Conservation (phyloP, 2,329 filamentous ascomycete genomes). For the Endoconidiophora laricicola region DNA sequence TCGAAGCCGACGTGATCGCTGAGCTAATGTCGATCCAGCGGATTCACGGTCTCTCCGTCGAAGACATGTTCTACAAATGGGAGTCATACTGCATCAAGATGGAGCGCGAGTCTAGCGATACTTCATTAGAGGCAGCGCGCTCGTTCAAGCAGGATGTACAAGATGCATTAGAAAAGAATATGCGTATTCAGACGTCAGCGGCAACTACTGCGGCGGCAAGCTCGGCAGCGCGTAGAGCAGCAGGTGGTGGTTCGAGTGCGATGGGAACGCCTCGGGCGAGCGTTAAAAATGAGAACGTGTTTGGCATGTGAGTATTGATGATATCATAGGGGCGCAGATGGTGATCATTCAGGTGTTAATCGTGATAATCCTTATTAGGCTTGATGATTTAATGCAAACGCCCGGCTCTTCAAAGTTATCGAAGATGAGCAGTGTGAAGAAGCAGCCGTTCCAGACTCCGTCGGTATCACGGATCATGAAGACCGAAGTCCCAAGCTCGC, state of each 20-base stretch:
- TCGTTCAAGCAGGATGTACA: constrained; percentile 77
- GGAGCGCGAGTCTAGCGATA: constrained; percentile 57
- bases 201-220: not conserved
- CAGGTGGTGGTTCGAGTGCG: constrained; percentile 39
- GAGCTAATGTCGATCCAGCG: constrained; percentile 78
- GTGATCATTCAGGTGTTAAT: not conserved
- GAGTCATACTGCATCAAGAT: constrained; percentile 95
- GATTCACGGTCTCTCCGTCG: constrained; percentile 60
- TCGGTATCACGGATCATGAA: constrained; percentile 28
- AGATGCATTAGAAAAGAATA: constrained; percentile 65
- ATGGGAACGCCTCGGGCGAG: constrained; percentile 46
- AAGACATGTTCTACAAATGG: constrained; percentile 97
- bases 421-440: constrained; percentile 20
- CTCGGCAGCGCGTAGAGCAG: constrained; percentile 37
- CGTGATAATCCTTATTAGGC: constrained; percentile 11
- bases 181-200: constrained; percentile 26
- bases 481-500: constrained; percentile 25
- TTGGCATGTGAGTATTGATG: constrained; percentile 47
- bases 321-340: not conserved
- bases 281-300: constrained; percentile 48
- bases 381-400: constrained; percentile 51
- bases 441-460: constrained; percentile 27
- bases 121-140: constrained; percentile 51
- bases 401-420: constrained; percentile 22
- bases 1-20: constrained; percentile 60